Evolutionary conservation across 805 yeast species (phyloP).

Genomic region (Wickerhamomyces mucosus): DNA sequence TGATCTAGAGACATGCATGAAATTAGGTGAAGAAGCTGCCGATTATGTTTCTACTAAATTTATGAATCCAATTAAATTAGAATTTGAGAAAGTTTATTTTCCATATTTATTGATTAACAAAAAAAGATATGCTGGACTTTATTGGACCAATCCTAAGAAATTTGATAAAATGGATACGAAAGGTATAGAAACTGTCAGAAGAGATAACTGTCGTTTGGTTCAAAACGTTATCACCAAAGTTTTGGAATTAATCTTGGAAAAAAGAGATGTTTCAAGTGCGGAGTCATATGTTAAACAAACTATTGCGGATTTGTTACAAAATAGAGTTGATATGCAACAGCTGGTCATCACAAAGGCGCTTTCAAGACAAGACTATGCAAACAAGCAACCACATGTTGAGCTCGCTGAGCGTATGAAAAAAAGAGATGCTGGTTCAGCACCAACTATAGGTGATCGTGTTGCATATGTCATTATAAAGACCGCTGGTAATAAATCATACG

Average conservation of each 20-base stretch:
- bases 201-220: slow-evolving; percentile 94
- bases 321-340: slow-evolving; percentile 86
- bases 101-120: slow-evolving; percentile 92
- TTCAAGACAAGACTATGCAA: slow-evolving; percentile 79
- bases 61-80: slow-evolving; percentile 81
- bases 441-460: slow-evolving; percentile 94
- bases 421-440: slow-evolving; percentile 97
- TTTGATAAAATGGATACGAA: slow-evolving; percentile 97
- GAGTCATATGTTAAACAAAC: slow-evolving; percentile 76
- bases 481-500: slow-evolving; percentile 77
- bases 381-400: slow-evolving; percentile 96
- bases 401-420: slow-evolving; percentile 92
- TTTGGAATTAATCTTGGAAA: slow-evolving; percentile 73
- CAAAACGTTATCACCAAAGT: slow-evolving; percentile 92
- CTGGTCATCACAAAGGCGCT: slow-evolving; percentile 89
- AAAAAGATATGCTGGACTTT: slow-evolving; percentile 94
- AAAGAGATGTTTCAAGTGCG: slow-evolving; percentile 79
- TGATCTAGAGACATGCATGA: slow-evolving; percentile 80
- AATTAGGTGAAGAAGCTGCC: slow-evolving; percentile 91
- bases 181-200: slow-evolving; percentile 96
- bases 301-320: slow-evolving; percentile 84
- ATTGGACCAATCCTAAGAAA: slow-evolving; percentile 89
- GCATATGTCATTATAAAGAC: slow-evolving; percentile 89
- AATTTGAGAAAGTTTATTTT: slow-evolving; percentile 92
- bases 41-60: slow-evolving; percentile 71